Conservation (phyloP, 1,284 basidiomycete species). For the Volvariella surrecta region DNA sequence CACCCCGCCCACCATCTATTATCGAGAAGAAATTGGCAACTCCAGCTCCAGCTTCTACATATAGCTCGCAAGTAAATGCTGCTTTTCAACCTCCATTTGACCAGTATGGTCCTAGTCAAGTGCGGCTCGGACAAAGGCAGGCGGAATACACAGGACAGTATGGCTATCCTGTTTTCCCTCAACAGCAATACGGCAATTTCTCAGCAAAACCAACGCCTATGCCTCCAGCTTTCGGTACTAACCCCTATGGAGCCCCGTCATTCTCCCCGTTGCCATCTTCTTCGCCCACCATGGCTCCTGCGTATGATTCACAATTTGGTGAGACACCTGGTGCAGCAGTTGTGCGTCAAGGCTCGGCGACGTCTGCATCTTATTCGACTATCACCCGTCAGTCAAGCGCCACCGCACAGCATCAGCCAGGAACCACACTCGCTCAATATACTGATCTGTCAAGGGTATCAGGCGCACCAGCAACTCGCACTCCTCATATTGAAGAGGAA, state of each 20-base stretch:
- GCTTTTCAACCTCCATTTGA: slow-evolving; percentile 13
- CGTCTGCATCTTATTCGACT: too few relatives aligned
- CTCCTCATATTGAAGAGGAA: too few relatives aligned
- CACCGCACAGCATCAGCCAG: too few relatives aligned
- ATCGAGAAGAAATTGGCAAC: slow-evolving; percentile 36
- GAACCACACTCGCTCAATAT: too few relatives aligned
- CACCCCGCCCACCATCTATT: slow-evolving; percentile 48
- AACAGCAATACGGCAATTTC: slow-evolving; percentile 1
- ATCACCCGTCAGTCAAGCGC: too few relatives aligned
- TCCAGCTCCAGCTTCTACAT: slow-evolving; percentile 21
- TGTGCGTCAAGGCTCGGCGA: too few relatives aligned
- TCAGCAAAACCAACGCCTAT: too few relatives aligned
- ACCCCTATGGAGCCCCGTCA: slow-evolving; percentile 1
- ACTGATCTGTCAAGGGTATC: too few relatives aligned
- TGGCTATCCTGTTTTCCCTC: slow-evolving; percentile 4
- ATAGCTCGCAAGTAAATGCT: slow-evolving; percentile 28
- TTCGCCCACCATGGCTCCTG: slow-evolving; percentile 7
- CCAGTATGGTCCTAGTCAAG: slow-evolving; percentile 2
- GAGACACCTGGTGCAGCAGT: too few relatives aligned
- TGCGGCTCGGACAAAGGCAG: slow-evolving; percentile 6
- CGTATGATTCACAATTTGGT: slow-evolving; percentile 11
- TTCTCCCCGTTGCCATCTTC: too few relatives aligned
- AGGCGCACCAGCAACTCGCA: too few relatives aligned
- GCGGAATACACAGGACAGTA: slow-evolving; percentile 3
- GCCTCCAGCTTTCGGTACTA: slow-evolving; percentile 5